Conservation (phyloP, 148 eudicot species). For the Arbutus unedo region DNA sequence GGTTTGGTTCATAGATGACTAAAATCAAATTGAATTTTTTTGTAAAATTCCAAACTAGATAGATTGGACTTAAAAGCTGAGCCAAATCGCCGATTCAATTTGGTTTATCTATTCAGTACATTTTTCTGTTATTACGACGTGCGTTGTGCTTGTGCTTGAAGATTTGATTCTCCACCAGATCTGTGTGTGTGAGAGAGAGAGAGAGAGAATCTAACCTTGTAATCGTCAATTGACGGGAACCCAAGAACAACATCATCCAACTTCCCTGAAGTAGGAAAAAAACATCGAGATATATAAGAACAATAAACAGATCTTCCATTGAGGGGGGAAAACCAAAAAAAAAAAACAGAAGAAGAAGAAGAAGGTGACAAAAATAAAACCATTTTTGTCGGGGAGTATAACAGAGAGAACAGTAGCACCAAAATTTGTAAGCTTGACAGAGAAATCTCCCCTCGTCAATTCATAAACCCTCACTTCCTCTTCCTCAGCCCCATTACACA, state of each 20-base stretch:
- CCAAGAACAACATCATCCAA: slow-evolving; percentile 50
- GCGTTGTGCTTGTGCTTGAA: too few relatives aligned
- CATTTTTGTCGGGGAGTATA: slow-evolving; percentile 46
- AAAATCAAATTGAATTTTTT: too few relatives aligned
- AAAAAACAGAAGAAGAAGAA: neutral
- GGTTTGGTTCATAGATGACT: too few relatives aligned
- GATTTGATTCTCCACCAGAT: neutral
- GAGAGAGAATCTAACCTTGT: slow-evolving; percentile 20
- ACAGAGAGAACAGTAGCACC: slow-evolving; percentile 58
- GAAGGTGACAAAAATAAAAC: slow-evolving; percentile 12
- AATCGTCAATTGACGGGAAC: slow-evolving; percentile 28
- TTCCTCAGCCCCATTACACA: slow-evolving; percentile 10
- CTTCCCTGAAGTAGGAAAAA: slow-evolving; percentile 29
- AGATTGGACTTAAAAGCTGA: too few relatives aligned
- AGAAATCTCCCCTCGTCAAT: slow-evolving; percentile 39
- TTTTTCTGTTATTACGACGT: too few relatives aligned
- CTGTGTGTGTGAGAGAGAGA: too few relatives aligned
- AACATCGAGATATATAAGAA: neutral
- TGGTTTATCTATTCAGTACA: too few relatives aligned
- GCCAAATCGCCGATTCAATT: too few relatives aligned
- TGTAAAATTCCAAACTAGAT: too few relatives aligned
- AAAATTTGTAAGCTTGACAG: slow-evolving; percentile 51
- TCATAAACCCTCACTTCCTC: slow-evolving; percentile 33
- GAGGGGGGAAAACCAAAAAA: neutral
- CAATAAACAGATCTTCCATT: neutral